Evolutionary conservation across 164 flowering plant genomes (phyloP).

Genomic region (Magnolia sinica): DNA sequence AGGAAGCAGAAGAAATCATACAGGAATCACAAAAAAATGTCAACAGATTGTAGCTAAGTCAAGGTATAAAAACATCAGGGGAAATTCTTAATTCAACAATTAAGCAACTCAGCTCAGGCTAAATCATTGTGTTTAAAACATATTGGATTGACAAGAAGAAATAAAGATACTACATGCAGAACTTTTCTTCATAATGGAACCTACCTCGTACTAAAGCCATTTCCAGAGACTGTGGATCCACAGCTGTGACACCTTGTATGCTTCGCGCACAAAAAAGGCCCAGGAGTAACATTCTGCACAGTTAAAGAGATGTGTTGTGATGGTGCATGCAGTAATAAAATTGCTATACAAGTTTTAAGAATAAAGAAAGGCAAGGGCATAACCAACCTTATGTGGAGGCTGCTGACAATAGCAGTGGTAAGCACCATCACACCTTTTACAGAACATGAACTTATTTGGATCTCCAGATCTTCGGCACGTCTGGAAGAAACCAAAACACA

Average conservation of each 20-base stretch:
- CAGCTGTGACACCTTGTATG: slow-evolving; percentile 99
- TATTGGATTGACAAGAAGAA: background rate
- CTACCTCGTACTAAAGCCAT: slow-evolving; percentile 91
- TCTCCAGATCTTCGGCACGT: slow-evolving; percentile 90
- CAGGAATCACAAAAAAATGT: too few relatives aligned
- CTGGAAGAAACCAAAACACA: slow-evolving; percentile 30
- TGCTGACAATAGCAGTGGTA: slow-evolving; percentile 97
- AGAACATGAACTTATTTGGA: slow-evolving; percentile 88
- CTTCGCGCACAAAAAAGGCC: slow-evolving; percentile 91
- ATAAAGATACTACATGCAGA: background rate
- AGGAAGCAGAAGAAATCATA: too few relatives aligned
- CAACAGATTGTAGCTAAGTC: too few relatives aligned
- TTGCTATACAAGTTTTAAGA: background rate
- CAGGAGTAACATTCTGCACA: slow-evolving; percentile 77
- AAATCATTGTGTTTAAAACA: background rate
- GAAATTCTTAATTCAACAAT: background rate
- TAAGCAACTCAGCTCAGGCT: background rate
- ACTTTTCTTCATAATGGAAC: background rate
- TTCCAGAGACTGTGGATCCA: slow-evolving; percentile 90
- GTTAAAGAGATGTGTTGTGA: slow-evolving; percentile 5
- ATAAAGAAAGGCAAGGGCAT: slow-evolving; percentile 1
- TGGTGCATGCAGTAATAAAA: background rate
- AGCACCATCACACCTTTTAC: slow-evolving; percentile 97
- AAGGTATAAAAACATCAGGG: too few relatives aligned
- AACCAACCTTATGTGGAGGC: slow-evolving; percentile 89